phyloP scores from a whole-genome alignment of 2,329 filamentous ascomycete genomes.

The Thermoascus crustaceus region DNA sequence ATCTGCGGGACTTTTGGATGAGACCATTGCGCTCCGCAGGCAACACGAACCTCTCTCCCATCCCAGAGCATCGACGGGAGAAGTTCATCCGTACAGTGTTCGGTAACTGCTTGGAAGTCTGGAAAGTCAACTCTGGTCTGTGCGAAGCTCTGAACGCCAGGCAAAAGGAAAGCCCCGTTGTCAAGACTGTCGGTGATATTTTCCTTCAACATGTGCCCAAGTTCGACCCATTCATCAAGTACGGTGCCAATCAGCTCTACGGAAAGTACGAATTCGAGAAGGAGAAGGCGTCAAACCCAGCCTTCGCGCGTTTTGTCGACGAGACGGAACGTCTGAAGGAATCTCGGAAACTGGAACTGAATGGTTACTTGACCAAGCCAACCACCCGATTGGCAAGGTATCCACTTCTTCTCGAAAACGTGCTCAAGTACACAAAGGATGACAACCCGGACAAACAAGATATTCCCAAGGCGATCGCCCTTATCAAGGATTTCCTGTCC shows the following conservation, averaged over 20 bases:
- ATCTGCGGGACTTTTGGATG: slow-evolving; percentile 98
- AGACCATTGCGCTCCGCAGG: slow-evolving; percentile 71
- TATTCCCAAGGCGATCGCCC: slow-evolving; percentile 76
- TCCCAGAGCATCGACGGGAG: slow-evolving; percentile 78
- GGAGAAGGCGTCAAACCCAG: slow-evolving; percentile 76
- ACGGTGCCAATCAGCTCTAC: slow-evolving; percentile 90
- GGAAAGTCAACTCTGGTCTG: slow-evolving; percentile 81
- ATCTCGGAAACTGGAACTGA: slow-evolving; percentile 90
- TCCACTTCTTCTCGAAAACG: slow-evolving; percentile 81
- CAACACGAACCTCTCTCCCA: slow-evolving; percentile 61
- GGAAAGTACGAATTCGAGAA: slow-evolving; percentile 98
- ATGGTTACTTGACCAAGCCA: slow-evolving; percentile 95
- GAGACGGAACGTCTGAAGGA: slow-evolving; percentile 95
- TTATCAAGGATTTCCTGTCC: slow-evolving; percentile 79
- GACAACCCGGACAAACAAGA: slow-evolving; percentile 85
- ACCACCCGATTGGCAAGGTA: slow-evolving; percentile 93
- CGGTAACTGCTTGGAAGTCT: slow-evolving; percentile 90
- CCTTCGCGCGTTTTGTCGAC: slow-evolving; percentile 86
- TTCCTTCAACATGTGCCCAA: slow-evolving; percentile 86
- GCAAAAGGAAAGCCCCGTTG: slow-evolving; percentile 84
- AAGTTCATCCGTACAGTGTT: slow-evolving; percentile 92
- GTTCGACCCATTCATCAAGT: slow-evolving; percentile 93
- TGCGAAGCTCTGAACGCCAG: slow-evolving; percentile 80
- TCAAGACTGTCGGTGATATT: slow-evolving; percentile 84
- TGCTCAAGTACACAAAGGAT: slow-evolving; percentile 83